These are phyloP conservation scores for Phyllostachys edulis DNA, from an alignment of 176 grass and related monocot species.

Conservation along the genomic window DNA sequence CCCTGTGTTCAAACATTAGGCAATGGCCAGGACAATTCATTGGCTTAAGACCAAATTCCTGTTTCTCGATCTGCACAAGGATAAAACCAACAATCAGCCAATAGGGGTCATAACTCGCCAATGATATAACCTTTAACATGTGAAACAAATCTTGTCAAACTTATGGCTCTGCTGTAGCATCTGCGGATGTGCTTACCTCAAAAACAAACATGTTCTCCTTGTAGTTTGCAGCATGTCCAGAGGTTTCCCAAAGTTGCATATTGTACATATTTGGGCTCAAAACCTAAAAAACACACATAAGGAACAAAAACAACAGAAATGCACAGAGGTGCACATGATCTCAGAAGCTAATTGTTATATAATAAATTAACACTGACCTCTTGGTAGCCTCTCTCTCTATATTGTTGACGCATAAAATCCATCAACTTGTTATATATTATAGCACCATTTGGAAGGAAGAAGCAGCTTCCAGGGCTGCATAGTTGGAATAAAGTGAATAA, in stretches of 20 bases:
- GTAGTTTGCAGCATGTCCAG: slow-evolving; percentile 96
- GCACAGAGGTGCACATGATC: background rate
- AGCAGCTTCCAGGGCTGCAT: slow-evolving; percentile 91
- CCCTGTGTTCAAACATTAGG: slow-evolving; percentile 93
- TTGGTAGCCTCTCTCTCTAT: slow-evolving; percentile 86
- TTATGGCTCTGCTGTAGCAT: slow-evolving; percentile 4
- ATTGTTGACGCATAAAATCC: slow-evolving; percentile 77
- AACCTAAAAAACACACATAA: slow-evolving; percentile 47
- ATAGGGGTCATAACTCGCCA: background rate
- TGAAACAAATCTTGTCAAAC: background rate
- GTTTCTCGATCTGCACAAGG: slow-evolving; percentile 79
- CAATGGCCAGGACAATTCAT: slow-evolving; percentile 99
- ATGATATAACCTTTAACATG: background rate
- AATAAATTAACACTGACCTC: slow-evolving; percentile 61
- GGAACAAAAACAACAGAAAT: slow-evolving; percentile 19
- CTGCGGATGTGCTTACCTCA: slow-evolving; percentile 54
- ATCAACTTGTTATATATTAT: slow-evolving; percentile 98
- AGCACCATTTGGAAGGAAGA: slow-evolving; percentile 92
- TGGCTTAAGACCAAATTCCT: slow-evolving; percentile 98
- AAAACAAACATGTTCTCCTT: slow-evolving; percentile 99
- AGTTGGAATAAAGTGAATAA: slow-evolving; percentile 34
- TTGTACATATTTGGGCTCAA: slow-evolving; percentile 96
- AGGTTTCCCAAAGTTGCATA: slow-evolving; percentile 99
- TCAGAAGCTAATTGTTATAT: background rate
- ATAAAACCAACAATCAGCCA: background rate